Percentiles rank a stretch among this genome's conserved stretches.
Evolutionary conservation across 1,284 basidiomycete species (phyloP).

Genomic region (Vanrija sp.): DNA sequence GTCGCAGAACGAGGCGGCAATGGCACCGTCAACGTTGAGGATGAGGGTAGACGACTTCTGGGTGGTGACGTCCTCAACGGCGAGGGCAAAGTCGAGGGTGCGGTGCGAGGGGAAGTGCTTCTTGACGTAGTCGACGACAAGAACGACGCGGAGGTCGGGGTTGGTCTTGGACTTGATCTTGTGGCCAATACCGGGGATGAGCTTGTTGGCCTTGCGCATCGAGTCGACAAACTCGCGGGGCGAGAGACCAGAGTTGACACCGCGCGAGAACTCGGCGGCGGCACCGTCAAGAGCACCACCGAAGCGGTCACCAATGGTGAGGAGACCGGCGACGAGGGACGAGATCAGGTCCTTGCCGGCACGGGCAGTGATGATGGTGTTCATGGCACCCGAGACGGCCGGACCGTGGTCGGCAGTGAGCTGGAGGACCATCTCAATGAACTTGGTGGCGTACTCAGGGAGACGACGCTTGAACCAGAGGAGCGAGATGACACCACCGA

Average conservation of each 20-base stretch:
- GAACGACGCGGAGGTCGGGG: conserved; percentile 92
- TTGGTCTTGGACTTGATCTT: conserved; percentile 99
- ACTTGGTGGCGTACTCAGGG: conserved; percentile 63
- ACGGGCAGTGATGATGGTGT: conserved; percentile 97
- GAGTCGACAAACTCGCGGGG: conserved; percentile 97
- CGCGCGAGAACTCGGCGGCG: conserved; percentile 89
- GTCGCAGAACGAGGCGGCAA: conserved; percentile 97
- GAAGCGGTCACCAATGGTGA: conserved; percentile 97
- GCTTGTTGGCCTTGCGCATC: conserved; percentile 92
- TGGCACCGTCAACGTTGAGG: conserved; percentile 95
- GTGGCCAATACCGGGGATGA: conserved; percentile 97
- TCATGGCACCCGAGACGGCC: conserved; percentile 90
- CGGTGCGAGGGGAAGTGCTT: conserved; percentile 92
- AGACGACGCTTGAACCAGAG: conserved; percentile 95
- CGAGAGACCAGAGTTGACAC: conserved; percentile 84
- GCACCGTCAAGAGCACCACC: conserved; percentile 99
- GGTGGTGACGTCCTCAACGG: conserved; percentile 96
- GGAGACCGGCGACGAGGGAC: conserved; percentile 88
- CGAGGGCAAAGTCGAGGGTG: conserved; percentile 95
- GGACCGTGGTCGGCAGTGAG: conserved; percentile 97
- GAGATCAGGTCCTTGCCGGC: conserved; percentile 99
- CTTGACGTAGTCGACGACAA: conserved; percentile 94
- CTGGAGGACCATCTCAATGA: conserved; percentile 99
- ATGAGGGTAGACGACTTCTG: conserved; percentile 94
- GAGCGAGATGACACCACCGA: conserved; percentile 93